These are phyloP conservation scores for Blastomyces parvus DNA, from an alignment of 2,329 filamentous ascomycete genomes.

Conservation along the genomic window DNA sequence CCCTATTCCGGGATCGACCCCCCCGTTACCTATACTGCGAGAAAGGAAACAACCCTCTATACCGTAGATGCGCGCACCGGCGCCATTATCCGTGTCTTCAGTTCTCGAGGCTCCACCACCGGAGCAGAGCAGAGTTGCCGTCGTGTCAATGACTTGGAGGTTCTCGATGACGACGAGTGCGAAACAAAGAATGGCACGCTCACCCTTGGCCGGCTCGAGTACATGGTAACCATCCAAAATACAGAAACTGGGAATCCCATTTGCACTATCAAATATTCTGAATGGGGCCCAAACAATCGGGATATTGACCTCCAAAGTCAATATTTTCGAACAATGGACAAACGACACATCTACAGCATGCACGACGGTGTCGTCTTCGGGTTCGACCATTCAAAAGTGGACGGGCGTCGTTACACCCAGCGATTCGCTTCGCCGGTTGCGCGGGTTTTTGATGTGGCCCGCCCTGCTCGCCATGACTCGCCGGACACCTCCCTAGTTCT, in stretches of 20 bases:
- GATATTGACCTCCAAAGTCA: conserved; percentile 81
- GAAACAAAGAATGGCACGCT: conserved; percentile 63
- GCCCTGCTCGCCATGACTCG: conserved; percentile 56
- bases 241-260: conserved; percentile 63
- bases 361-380: conserved; percentile 78
- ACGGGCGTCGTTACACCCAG: conserved; percentile 54
- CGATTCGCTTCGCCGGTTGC: conserved; percentile 69
- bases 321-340: conserved; percentile 70
- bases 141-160: conserved; percentile 52
- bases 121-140: conserved; percentile 67
- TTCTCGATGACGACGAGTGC: conserved; percentile 60
- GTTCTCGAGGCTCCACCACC: conserved; percentile 58
- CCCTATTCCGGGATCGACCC: conserved; percentile 67
- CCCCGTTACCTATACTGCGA: conserved; percentile 77
- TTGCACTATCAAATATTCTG: conserved; percentile 82
- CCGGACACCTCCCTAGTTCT: conserved; percentile 69
- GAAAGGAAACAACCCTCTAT: conserved; percentile 83
- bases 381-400: conserved; percentile 55
- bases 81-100: conserved; percentile 72
- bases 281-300: conserved; percentile 88
- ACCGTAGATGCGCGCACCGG: conserved; percentile 83
- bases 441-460: conserved; percentile 78
- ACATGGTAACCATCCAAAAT: conserved; percentile 76
- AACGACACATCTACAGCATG: conserved; percentile 77
- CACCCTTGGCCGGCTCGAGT: conserved; percentile 77